A percentile compares a stretch with the other conserved stretches of the same genome.
Conservation (phyloP, 2,329 filamentous ascomycete species). For the Aspergillus tanneri region DNA sequence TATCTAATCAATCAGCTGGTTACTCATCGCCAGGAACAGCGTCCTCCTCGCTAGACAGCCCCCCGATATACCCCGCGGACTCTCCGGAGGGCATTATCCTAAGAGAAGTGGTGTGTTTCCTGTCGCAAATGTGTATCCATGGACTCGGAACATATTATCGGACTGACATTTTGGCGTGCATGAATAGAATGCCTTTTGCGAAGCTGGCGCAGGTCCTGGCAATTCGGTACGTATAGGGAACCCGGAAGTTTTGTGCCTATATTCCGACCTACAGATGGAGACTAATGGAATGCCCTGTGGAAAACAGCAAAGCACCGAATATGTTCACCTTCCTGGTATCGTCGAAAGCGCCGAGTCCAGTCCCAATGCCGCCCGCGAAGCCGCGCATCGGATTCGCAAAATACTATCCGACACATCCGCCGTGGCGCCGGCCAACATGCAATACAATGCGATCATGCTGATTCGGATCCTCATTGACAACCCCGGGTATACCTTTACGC, state of each 20-base stretch:
- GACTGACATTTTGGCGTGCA: not conserved
- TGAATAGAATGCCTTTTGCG: conserved; percentile 73
- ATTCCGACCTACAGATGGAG: not conserved
- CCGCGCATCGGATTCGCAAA: conserved; percentile 76
- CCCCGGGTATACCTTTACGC: conserved; percentile 85
- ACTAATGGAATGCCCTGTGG: no score
- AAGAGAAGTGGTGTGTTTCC: conserved; percentile 41
- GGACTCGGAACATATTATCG: not conserved
- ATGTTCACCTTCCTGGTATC: conserved; percentile 86
- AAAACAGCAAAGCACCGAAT: conserved; percentile 72
- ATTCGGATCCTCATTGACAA: conserved; percentile 90
- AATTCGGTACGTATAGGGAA: conserved; percentile 46
- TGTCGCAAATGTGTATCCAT: not conserved
- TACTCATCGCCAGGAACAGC: conserved; percentile 20
- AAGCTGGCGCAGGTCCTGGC: conserved; percentile 62
- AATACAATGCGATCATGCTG: conserved; percentile 97
- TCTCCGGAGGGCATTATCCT: conserved; percentile 41
- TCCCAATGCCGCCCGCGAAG: conserved; percentile 77
- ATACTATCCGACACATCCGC: conserved; percentile 71
- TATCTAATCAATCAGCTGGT: conserved; percentile 8
- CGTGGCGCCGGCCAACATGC: conserved; percentile 63
- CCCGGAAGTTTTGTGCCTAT: not conserved
- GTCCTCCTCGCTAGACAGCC: conserved; percentile 21
- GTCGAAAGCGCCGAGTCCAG: conserved; percentile 95
- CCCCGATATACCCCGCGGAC: conserved; percentile 32